Conservation (phyloP, 805 yeast species). For the Yamadazyma takamatsuzukensis region DNA sequence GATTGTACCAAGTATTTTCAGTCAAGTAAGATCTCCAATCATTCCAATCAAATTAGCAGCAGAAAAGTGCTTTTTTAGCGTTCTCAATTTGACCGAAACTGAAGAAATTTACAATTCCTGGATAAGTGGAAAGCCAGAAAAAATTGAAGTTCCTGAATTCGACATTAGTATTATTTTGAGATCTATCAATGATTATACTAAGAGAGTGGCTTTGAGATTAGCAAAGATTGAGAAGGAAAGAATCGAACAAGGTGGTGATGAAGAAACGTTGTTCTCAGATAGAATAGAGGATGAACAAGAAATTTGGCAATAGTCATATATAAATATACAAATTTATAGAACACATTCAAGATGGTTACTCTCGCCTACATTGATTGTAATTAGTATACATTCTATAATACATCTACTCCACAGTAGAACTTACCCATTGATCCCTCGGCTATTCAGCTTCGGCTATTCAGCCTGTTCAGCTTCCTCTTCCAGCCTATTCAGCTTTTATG, state of each 20-base stretch:
- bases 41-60: conserved; percentile 94
- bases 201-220: conserved; percentile 82
- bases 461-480: too few species aligned
- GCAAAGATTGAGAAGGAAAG: conserved; percentile 87
- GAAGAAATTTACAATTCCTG: conserved; percentile 66
- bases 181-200: conserved; percentile 83
- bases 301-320: too few species aligned
- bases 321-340: too few species aligned
- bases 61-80: conserved; percentile 77
- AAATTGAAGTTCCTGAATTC: conserved; percentile 30
- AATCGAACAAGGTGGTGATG: conserved; percentile 86
- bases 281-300: conserved; percentile 82
- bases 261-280: conserved; percentile 78
- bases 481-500: conserved; percentile 10
- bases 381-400: conserved; percentile 8
- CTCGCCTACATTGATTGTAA: conserved; percentile 1
- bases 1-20: conserved; percentile 70
- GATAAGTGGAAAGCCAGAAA: conserved; percentile 46
- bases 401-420: neutral
- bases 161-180: conserved; percentile 56
- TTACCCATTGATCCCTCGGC: too few species aligned
- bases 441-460: too few species aligned
- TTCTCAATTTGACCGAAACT: conserved; percentile 63
- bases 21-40: conserved; percentile 79
- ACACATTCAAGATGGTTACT: conserved; percentile 70